phyloP scores from a whole-genome alignment of 2,329 filamentous ascomycete genomes.

The Botrytis fragariae region DNA sequence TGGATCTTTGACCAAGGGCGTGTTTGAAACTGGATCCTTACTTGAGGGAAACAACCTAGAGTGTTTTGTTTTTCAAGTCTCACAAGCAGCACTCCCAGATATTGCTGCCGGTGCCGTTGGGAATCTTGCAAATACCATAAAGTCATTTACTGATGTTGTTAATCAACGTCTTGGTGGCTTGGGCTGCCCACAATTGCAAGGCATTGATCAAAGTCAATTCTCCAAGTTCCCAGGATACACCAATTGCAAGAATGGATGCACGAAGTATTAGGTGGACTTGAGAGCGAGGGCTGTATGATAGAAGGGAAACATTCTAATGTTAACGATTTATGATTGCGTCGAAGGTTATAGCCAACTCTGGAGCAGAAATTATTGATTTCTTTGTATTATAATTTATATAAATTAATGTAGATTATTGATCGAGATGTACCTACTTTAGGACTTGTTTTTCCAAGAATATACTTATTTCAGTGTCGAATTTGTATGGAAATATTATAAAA shows the following conservation, averaged over 20 bases:
- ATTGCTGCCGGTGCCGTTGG: slow-evolving; percentile 31
- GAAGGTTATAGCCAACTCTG: too few relatives aligned
- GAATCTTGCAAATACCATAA: neutral
- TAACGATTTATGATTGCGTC: neutral
- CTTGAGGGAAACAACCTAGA: slow-evolving; percentile 48
- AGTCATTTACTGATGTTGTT: slow-evolving; percentile 5
- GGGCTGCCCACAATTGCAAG: slow-evolving; percentile 5
- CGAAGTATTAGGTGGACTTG: neutral
- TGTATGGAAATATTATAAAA: neutral
- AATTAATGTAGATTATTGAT: neutral
- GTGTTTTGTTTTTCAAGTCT: slow-evolving; percentile 45
- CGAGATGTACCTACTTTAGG: neutral
- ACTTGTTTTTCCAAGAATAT: neutral
- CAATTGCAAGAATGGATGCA: slow-evolving; percentile 9
- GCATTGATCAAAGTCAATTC: neutral
- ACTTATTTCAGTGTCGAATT: neutral
- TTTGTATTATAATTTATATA: neutral
- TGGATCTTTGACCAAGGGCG: slow-evolving; percentile 44
- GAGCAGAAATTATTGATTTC: neutral
- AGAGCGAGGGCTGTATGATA: neutral
- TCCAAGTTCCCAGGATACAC: slow-evolving; percentile 8
- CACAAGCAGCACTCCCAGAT: slow-evolving; percentile 45
- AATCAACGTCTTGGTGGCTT: slow-evolving; percentile 20
- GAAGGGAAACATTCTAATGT: neutral
- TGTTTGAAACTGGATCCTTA: slow-evolving; percentile 45